Percentiles rank a stretch among this genome's conserved stretches.
phyloP scores from a whole-genome alignment of 306 rosid species.

The Medicago lupulina region DNA sequence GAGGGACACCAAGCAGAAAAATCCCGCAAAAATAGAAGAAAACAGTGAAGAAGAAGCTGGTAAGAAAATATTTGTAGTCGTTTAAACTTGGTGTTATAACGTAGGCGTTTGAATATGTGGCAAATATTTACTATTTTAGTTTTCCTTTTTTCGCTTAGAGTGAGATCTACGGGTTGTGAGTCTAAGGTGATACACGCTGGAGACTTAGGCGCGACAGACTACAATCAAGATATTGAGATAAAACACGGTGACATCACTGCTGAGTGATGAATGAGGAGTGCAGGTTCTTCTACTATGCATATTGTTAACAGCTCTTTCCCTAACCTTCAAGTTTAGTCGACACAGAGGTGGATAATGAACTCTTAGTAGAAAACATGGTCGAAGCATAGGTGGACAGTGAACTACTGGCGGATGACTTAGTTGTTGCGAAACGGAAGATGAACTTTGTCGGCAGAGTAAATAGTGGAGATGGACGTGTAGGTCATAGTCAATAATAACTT shows the following conservation, averaged over 20 bases:
- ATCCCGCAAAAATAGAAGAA: constrained; percentile 53
- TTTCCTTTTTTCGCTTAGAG: constrained; percentile 22
- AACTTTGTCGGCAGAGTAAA: background rate
- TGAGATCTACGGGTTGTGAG: constrained; percentile 30
- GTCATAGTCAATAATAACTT: background rate
- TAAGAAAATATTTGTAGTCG: constrained; percentile 33
- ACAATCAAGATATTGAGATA: constrained; percentile 21
- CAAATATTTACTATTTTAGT: constrained; percentile 6
- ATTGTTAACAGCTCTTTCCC: constrained; percentile 26
- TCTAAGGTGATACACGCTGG: constrained; percentile 30
- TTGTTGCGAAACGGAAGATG: background rate
- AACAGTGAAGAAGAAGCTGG: constrained; percentile 36
- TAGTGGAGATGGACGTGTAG: background rate
- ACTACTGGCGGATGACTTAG: background rate
- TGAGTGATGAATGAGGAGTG: background rate
- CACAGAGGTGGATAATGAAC: background rate
- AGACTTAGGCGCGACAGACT: constrained; percentile 28
- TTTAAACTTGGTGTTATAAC: constrained; percentile 29
- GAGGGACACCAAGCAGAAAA: constrained; percentile 48
- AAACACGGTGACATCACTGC: constrained; percentile 17
- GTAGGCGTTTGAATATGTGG: constrained; percentile 24
- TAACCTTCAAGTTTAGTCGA: background rate
- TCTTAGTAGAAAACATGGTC: background rate
- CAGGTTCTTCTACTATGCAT: constrained; percentile 39
- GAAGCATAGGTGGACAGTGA: background rate